Evolutionary conservation across 2,329 filamentous ascomycete genomes (phyloP).

Genomic region (Lasiodiplodia sp.): DNA sequence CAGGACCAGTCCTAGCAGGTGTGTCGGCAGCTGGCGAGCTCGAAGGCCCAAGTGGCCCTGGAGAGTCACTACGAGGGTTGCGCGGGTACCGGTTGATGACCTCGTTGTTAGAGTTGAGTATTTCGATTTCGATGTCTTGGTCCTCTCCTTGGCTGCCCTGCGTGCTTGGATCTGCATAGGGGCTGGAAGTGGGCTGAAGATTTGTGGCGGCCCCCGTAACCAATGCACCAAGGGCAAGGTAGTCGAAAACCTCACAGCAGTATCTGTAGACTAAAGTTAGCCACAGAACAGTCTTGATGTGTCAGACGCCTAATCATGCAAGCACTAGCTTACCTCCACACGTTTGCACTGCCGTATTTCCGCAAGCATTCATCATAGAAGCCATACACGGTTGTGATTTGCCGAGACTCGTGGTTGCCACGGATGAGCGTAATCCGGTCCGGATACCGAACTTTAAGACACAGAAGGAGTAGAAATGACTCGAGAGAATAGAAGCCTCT

Average conservation of each 20-base stretch:
- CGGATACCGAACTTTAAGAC: constrained; percentile 95
- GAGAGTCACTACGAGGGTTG: constrained; percentile 10
- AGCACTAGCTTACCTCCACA: constrained; percentile 72
- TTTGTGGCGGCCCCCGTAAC: constrained; percentile 81
- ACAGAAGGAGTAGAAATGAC: constrained; percentile 92
- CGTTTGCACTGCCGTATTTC: constrained; percentile 96
- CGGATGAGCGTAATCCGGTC: constrained; percentile 96
- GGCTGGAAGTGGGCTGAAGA: constrained; percentile 67
- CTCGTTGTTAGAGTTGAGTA: constrained; percentile 82
- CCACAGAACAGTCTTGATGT: not conserved
- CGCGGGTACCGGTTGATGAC: constrained; percentile 77
- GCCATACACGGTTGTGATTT: constrained; percentile 96
- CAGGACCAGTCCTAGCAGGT: constrained; percentile 63
- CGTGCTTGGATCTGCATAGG: constrained; percentile 58
- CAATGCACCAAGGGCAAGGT: constrained; percentile 87
- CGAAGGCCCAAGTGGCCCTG: constrained; percentile 35
- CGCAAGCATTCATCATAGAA: constrained; percentile 97
- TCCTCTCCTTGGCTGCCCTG: constrained; percentile 54
- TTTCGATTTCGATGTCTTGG: constrained; percentile 88
- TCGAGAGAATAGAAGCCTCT: constrained; percentile 98
- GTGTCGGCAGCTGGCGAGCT: constrained; percentile 48
- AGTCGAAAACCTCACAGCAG: constrained; percentile 98
- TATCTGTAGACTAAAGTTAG: constrained; percentile 53
- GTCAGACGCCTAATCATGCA: not conserved
- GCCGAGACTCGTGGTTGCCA: constrained; percentile 93